These are phyloP conservation scores for Clavispora vitiphila DNA, from an alignment of 805 yeast species.

Conservation along the genomic window DNA sequence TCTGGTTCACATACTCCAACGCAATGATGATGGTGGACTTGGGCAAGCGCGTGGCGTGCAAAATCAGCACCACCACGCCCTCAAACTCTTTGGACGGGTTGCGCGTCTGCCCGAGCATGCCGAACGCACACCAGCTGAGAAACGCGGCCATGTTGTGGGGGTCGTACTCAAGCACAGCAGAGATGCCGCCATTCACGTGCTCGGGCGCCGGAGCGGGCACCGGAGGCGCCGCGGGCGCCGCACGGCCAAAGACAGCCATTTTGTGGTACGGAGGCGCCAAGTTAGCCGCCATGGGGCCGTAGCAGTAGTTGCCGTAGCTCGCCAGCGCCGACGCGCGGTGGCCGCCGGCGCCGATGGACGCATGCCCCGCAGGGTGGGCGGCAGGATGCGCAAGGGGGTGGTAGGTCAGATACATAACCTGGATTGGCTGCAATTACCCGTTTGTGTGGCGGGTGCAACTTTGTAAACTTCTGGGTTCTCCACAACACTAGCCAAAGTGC, in stretches of 20 bases:
- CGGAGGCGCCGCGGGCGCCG: conserved; percentile 3
- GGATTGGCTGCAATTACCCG: not conserved
- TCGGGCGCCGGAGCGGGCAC: conserved; percentile 6
- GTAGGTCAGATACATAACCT: conserved; percentile 16
- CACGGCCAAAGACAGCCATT: not conserved
- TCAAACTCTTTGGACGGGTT: conserved; percentile 49
- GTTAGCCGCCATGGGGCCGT: conserved; percentile 2
- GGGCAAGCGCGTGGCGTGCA: conserved; percentile 85
- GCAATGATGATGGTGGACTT: conserved; percentile 75
- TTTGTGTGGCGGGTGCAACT: not conserved
- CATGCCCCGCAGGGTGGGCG: conserved; percentile 7
- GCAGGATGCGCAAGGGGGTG: conserved; percentile 1
- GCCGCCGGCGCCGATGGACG: conserved; percentile 34
- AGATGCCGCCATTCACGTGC: conserved; percentile 63
- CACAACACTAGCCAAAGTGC: not conserved
- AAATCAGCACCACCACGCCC: conserved; percentile 57
- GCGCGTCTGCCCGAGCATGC: conserved; percentile 52
- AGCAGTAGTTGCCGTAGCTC: conserved; percentile 18
- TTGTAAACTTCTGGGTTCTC: not conserved
- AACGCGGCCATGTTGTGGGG: conserved; percentile 74
- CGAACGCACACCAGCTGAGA: conserved; percentile 66
- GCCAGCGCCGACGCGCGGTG: conserved; percentile 29
- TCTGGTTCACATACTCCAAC: conserved; percentile 70
- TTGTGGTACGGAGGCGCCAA: conserved; percentile 4
- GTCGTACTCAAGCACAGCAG: conserved; percentile 75